Conservation (phyloP, 192 early-diverging fungal species). For the Backusella australiensis region DNA sequence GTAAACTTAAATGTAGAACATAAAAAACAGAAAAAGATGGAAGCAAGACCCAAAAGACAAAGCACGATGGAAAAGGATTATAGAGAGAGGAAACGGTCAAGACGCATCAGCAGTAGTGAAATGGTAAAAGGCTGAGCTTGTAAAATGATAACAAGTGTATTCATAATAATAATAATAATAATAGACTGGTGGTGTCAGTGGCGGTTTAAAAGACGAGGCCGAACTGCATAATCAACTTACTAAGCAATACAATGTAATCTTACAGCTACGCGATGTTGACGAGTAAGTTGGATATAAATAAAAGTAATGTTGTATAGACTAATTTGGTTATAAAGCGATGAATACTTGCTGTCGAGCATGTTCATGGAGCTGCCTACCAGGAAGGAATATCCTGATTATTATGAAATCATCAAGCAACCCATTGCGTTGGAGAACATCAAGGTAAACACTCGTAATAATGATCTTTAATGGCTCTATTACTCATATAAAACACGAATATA, state of each 20-base stretch:
- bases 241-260: slow-evolving; percentile 9
- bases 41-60: slow-evolving; percentile 27
- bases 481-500: no score
- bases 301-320: background rate
- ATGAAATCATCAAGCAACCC: slow-evolving; percentile 50
- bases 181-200: slow-evolving; percentile 5
- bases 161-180: background rate
- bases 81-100: slow-evolving; percentile 25
- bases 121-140: background rate
- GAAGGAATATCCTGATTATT: slow-evolving; percentile 46
- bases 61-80: slow-evolving; percentile 18
- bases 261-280: slow-evolving; percentile 14
- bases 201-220: background rate
- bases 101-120: slow-evolving; percentile 6
- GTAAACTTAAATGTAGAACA: background rate
- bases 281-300: slow-evolving; percentile 6
- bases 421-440: slow-evolving; percentile 54
- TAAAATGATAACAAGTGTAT: no score
- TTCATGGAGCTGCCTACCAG: slow-evolving; percentile 43
- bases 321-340: slow-evolving; percentile 19
- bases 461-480: no score
- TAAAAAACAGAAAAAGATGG: slow-evolving; percentile 12
- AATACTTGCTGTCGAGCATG: slow-evolving; percentile 29
- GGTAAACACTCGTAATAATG: slow-evolving; percentile 11
- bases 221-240: background rate